Conservation (phyloP, 2,329 filamentous ascomycete genomes). For the Diaporthe vexans region DNA sequence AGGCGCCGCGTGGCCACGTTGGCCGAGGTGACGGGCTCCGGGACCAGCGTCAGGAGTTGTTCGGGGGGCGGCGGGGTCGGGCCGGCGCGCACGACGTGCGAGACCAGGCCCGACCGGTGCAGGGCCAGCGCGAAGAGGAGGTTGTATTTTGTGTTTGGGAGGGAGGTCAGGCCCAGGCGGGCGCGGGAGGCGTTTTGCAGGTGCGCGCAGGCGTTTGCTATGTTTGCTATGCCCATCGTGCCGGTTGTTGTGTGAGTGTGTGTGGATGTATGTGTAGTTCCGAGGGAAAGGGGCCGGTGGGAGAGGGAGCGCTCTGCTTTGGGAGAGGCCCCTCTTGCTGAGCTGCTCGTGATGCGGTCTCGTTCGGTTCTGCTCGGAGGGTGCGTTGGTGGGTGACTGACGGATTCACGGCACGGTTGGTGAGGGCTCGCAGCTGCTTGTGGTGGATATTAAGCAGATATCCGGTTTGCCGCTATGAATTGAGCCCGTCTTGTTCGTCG, state of each 20-base stretch:
- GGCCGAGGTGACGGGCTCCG: constrained; percentile 72
- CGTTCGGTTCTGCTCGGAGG: neutral
- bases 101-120: constrained; percentile 86
- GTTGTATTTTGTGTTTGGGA: constrained; percentile 86
- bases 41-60: constrained; percentile 59
- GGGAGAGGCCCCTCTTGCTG: constrained; percentile 34
- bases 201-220: constrained; percentile 88
- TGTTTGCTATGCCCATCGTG: constrained; percentile 71
- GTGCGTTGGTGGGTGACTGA: neutral
- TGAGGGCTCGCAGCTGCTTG: neutral
- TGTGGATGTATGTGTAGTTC: no score
- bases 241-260: constrained; percentile 39
- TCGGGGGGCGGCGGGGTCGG: constrained; percentile 65
- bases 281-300: no score
- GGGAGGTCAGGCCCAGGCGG: constrained; percentile 86
- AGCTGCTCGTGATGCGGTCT: neutral
- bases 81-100: constrained; percentile 81
- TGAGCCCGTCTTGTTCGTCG: no score
- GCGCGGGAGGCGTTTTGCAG: constrained; percentile 90
- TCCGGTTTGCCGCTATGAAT: no score
- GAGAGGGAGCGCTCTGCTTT: constrained; percentile 33
- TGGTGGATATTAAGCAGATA: no score
- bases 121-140: constrained; percentile 81
- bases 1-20: constrained; percentile 83
- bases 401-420: neutral